These are phyloP conservation scores for Rugonectria rugulosa DNA, from an alignment of 2,329 filamentous ascomycete species.

Conservation along the genomic window DNA sequence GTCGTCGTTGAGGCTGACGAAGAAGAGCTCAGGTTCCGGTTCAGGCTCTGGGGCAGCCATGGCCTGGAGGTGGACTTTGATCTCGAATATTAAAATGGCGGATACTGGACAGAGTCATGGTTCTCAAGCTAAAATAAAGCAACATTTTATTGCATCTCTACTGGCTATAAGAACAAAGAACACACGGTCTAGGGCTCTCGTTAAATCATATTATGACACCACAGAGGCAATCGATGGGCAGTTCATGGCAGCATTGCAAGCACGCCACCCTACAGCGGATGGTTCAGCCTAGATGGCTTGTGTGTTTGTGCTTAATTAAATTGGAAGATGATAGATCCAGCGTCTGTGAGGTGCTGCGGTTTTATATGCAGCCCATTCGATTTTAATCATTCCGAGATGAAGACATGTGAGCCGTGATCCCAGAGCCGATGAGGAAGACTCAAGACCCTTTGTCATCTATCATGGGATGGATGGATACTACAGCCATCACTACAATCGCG, in stretches of 20 bases:
- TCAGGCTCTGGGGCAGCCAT: slow-evolving; percentile 11
- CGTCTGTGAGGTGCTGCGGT: not conserved
- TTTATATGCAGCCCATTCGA: no score
- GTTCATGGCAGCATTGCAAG: slow-evolving; percentile 3
- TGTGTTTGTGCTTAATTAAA: no score
- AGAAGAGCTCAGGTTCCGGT: slow-evolving; percentile 35
- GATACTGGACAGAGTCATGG: not conserved
- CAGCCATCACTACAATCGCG: no score
- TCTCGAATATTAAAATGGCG: not conserved
- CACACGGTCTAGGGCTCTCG: not conserved
- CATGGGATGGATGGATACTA: no score
- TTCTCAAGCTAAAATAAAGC: not conserved
- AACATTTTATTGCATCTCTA: not conserved
- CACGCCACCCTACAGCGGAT: slow-evolving; percentile 5
- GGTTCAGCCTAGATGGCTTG: not conserved
- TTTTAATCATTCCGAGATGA: not conserved
- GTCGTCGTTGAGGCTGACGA: slow-evolving; percentile 39
- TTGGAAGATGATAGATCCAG: not conserved
- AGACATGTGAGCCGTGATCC: no score
- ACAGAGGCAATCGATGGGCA: not conserved
- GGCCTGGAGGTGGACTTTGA: not conserved
- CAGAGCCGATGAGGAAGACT: no score
- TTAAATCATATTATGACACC: not conserved
- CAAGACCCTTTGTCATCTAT: no score
- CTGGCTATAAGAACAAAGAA: not conserved